Evolutionary conservation across 1,139 yeast species (phyloP), one percentile per base, ranked within the genome.

Genomic region (Candida freyschussii): DNA sequence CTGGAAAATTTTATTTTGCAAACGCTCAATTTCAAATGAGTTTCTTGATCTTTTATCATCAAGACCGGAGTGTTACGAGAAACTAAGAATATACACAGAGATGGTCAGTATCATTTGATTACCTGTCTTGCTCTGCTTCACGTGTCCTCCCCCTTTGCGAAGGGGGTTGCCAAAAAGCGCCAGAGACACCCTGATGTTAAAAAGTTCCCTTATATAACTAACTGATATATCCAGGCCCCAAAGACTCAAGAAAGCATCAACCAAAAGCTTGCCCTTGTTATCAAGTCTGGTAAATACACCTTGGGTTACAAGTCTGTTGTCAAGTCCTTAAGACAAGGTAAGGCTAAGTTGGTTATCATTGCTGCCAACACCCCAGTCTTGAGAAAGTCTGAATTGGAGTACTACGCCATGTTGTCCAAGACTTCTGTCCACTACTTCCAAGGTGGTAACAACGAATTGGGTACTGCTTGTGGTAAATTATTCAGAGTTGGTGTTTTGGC

Each of bases 311-410:
- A 91, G 79, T 86, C 96, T 57, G 93, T 94, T 69, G 83, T 91
- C 71, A 91, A 93, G 85, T 75, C 97, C 59, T 79, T 91, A 71
- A 89, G 99, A 79, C 86, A 85, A 69, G 96, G 96, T 67, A 91
- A 89, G 82, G 95, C 98, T 60, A 91, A 93, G 85, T 82, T 91
- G 72, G 78, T 91, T 66, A 82, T 91, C 76, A 80, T 91, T 64
- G 96, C 99, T 60, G 95, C 95, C 69, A 91, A 91, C 94, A 89
- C 98, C 64, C 98, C 98, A 75, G 95, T 91, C 63, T 85, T 91
- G 72, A 89, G 98, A 82, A 91, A 91, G 79, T 87, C 97, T 57
- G 99, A 91, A 80, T 82, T 91, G 72, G 98, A 93, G 81, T 91
- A 91, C 83, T 93, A 93, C 89, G 97, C 98, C 63, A 91, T 91